A percentile compares a stretch with the other conserved stretches of the same genome.
phyloP scores from a whole-genome alignment of 805 yeast species.

The Lachancea fermentati region DNA sequence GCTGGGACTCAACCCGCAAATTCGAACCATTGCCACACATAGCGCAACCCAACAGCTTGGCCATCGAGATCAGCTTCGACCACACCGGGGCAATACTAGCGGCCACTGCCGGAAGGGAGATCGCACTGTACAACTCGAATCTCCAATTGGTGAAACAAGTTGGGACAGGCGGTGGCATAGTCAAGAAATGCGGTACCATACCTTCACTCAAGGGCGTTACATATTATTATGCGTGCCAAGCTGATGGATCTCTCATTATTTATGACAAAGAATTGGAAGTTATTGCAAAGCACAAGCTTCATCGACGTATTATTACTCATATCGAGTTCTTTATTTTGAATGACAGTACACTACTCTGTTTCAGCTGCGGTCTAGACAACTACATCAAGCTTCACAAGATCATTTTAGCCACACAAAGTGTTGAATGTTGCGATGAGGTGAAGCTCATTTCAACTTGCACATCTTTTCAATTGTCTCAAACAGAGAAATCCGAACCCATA shows the following conservation, averaged over 20 bases:
- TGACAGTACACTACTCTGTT: constrained; percentile 26
- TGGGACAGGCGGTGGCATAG: constrained; percentile 11
- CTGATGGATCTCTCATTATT: constrained; percentile 22
- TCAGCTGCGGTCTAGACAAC: constrained; percentile 58
- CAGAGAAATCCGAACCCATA: constrained; percentile 31
- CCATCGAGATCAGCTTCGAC: constrained; percentile 4
- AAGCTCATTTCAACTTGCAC: constrained; percentile 48
- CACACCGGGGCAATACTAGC: neutral
- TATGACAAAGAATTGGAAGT: constrained; percentile 6
- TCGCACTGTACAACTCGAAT: constrained; percentile 3
- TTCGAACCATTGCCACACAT: constrained; percentile 1
- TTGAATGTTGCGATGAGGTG: constrained; percentile 19
- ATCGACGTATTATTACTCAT: constrained; percentile 36
- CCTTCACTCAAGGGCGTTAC: neutral
- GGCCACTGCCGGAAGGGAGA: constrained; percentile 2
- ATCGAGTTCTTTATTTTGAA: constrained; percentile 23
- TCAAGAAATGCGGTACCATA: constrained; percentile 20
- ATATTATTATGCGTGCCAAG: constrained; percentile 17
- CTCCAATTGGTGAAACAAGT: neutral
- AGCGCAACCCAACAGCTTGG: neutral
- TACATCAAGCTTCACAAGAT: constrained; percentile 34
- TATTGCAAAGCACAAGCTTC: constrained; percentile 27
- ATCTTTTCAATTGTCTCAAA: constrained; percentile 38
- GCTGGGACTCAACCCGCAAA: constrained; percentile 19
- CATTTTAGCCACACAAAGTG: neutral